Base-by-base conservation (phyloP, 345 rosid species). In the Laguncularia racemosa region DNA sequence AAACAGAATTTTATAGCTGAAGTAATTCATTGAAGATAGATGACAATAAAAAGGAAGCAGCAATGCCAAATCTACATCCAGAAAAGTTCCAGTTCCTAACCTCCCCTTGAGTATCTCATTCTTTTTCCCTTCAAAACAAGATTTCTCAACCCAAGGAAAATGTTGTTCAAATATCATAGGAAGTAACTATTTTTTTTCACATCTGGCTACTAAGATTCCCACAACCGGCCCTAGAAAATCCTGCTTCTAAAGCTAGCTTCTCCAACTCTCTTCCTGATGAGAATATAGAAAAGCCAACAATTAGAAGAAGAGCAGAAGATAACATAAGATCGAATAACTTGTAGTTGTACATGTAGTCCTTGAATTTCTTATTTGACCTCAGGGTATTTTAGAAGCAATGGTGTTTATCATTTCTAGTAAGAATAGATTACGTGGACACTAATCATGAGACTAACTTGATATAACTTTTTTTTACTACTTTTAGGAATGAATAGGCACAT, bases 191-290 rank as follows among this genome's bases (percentile, higher is more conserved):
- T 47, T 61, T 12, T 52, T 61, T 61, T 78, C 75, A 6, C 84
- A 84, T 15, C 73, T 76, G 50, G 87, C 87, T 13, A 84, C 93
- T 23, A 92, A 78, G 70, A 78, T 84, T 21, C 91, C 96, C 95
- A 92, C 83, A 66, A 89, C 50, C 64, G 19, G 91, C 89, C 44
- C 64, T 60, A 48, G 86, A 84, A 80, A 89, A 92, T 60, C 96
- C 91, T 60, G 78, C 76, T 58, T 84, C 81, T 20, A 81, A 46
- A 62, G 95, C 96, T 26, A 82, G 89, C 55, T 71, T 67, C 81
- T 88, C 98, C 67, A 82, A 72, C 74, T 92, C 92, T 72, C 78
- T 69, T 48, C 93, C 96, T 88, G 66, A 68, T 52, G 33, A 63
- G 14, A 53, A 13, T 0, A 21, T 48, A 51, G 21, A 23, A 33